Evolutionary conservation across 768 basidiomycete genomes (phyloP).

Genomic region (Suillus hirtellus): DNA sequence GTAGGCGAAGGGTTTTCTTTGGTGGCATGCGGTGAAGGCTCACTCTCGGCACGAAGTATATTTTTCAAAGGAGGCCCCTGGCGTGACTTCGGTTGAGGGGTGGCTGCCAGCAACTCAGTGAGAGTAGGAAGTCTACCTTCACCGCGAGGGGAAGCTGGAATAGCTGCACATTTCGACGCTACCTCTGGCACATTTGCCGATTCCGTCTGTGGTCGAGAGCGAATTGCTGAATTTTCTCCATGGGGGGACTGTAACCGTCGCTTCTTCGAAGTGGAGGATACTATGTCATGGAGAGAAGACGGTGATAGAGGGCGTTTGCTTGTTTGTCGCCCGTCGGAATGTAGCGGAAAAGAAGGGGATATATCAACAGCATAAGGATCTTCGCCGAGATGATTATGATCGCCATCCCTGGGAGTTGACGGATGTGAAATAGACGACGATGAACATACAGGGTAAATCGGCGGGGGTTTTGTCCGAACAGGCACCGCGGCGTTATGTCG

Average conservation of each 20-base stretch:
- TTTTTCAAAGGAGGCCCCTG: neutral
- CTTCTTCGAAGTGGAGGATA: constrained; percentile 21
- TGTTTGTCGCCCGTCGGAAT: constrained; percentile 17
- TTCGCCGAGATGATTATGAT: constrained; percentile 11
- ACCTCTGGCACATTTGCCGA: constrained; percentile 19
- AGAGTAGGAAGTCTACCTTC: constrained; percentile 7
- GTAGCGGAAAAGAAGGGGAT: constrained; percentile 19
- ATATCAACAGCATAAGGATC: constrained; percentile 15
- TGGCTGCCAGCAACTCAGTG: neutral
- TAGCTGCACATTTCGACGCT: constrained; percentile 10
- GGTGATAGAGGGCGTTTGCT: constrained; percentile 33
- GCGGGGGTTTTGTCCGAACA: constrained; percentile 43
- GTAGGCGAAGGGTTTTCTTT: constrained; percentile 30
- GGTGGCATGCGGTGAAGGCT: neutral
- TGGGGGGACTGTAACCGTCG: constrained; percentile 16
- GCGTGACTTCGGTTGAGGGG: neutral
- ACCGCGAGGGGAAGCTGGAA: constrained; percentile 5
- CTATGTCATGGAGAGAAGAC: constrained; percentile 28
- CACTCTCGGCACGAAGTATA: neutral
- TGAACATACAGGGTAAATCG: constrained; percentile 34
- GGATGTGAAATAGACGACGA: constrained; percentile 28
- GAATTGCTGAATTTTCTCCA: neutral
- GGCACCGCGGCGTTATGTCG: constrained; percentile 16
- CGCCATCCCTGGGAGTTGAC: constrained; percentile 22
- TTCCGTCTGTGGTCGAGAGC: constrained; percentile 2